phyloP scores from a whole-genome alignment of 106 monocot species.

The Platanthera zijinensis region DNA sequence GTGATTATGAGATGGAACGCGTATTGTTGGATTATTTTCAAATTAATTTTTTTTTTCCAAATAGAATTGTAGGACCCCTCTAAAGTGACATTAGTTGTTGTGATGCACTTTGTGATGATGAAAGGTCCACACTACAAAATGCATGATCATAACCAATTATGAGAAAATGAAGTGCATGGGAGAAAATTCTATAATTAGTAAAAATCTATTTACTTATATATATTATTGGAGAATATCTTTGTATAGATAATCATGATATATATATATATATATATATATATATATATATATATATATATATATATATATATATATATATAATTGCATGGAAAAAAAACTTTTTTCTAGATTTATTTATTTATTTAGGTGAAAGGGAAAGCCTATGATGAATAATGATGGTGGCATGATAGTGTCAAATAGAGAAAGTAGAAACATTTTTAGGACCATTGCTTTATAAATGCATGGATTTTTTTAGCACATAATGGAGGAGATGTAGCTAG shows the following conservation, averaged over 20 bases:
- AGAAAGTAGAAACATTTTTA: background rate
- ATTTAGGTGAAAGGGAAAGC: background rate
- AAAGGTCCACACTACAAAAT: background rate
- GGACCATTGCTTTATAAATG: background rate
- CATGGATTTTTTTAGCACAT: background rate
- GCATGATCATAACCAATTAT: background rate
- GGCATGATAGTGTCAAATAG: background rate
- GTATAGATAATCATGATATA: too few relatives aligned
- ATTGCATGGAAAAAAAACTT: too few relatives aligned
- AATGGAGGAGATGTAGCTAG: background rate
- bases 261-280: too few relatives aligned
- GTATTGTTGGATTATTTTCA: too few relatives aligned
- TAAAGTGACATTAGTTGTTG: background rate
- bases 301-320: too few relatives aligned
- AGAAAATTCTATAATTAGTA: background rate
- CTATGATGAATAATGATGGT: background rate
- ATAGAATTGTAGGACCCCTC: background rate
- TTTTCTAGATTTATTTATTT: background rate
- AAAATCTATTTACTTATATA: background rate
- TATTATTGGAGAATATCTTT: too few relatives aligned
- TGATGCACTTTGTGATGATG: background rate
- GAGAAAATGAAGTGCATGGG: background rate
- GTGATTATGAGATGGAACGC: too few relatives aligned
- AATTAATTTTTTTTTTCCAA: too few relatives aligned
- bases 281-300: too few relatives aligned